Conservation (phyloP, 2,329 filamentous ascomycete genomes). For the Ilyonectria robusta region DNA sequence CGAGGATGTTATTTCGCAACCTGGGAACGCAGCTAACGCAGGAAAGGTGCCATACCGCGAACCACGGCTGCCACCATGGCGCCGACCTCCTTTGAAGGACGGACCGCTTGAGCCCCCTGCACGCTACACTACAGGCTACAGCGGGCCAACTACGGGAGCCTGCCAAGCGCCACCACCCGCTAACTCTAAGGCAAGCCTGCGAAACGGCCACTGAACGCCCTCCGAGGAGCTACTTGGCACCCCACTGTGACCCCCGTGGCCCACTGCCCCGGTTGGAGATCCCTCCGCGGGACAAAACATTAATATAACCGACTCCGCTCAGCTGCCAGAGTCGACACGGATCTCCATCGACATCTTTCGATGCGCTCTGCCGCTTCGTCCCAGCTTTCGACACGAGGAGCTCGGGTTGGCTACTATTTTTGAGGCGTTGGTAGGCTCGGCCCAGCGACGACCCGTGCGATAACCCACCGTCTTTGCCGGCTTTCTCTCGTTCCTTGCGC, state of each 20-base stretch:
- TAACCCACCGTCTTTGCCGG: background rate
- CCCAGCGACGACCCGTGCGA: background rate
- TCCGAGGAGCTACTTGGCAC: background rate
- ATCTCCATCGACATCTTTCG: background rate
- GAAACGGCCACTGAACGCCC: constrained; percentile 15
- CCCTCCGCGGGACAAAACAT: constrained; percentile 1
- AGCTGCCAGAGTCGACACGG: background rate
- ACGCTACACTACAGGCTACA: background rate
- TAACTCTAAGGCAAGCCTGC: constrained; percentile 4
- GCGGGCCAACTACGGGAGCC: background rate
- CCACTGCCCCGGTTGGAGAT: background rate
- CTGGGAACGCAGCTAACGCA: background rate
- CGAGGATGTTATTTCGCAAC: constrained; percentile 17
- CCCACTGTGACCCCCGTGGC: background rate
- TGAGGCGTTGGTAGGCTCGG: background rate
- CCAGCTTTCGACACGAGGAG: background rate
- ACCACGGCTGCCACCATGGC: background rate
- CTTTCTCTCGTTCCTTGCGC: background rate
- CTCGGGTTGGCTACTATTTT: background rate
- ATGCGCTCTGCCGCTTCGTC: constrained; percentile 5
- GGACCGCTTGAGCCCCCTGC: constrained; percentile 1
- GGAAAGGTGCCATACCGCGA: background rate
- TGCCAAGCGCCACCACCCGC: constrained; percentile 2
- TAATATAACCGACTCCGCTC: constrained; percentile 17
- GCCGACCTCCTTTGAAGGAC: background rate